Evolutionary conservation across 2,329 filamentous ascomycete genomes (phyloP), one percentile per base, ranked within the genome.

Genomic region (Ciborinia camelliae): DNA sequence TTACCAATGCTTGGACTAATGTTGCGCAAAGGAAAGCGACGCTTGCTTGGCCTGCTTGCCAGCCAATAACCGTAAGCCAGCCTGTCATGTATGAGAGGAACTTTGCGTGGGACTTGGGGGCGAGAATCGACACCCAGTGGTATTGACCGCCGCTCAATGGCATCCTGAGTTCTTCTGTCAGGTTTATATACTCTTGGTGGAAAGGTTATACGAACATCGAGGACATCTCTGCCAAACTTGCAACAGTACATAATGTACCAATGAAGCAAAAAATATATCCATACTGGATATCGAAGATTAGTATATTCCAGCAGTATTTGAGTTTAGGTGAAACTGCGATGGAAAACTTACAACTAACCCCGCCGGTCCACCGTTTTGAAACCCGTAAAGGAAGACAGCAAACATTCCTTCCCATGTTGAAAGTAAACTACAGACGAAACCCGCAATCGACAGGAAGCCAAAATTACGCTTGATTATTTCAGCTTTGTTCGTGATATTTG

Each of bases 81-180:
- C 80, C 80, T 12, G 79, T 79, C 15, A 82, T 72, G 68, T 86
- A 87, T 66, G 81, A 84, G 2, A 86, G 74, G 41, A 81, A 79
- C 65, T 81, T 82, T 67, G 85, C 82, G 55, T 77, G 75, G 43
- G 72, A 73, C 0, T 71, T 74, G 0, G 82, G 80, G 1, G 81
- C 79, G 64, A 84, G 82, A 61, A 83, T 81, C 0, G 79, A 82
- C 0, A 84, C 81, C 82, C 82, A 85, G 68, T 84, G 81, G 65
- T 85, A 86, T 68, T 86, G 83, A 2, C 84, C 83, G 15, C 83
- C 84, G 26, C 79, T 79, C 0, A 82, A 86, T 0, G 84, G 84
- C 3, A 82, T 82, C 78, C 69, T 70, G 28, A 37, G 20, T 26
- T 32, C 20, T 10, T 43, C 45, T n/a, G 14, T 52, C 58, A 58